A percentile compares a stretch with the other conserved stretches of the same genome.
Evolutionary conservation across 768 basidiomycete genomes (phyloP).

Genomic region (Auriscalpium microsporum): DNA sequence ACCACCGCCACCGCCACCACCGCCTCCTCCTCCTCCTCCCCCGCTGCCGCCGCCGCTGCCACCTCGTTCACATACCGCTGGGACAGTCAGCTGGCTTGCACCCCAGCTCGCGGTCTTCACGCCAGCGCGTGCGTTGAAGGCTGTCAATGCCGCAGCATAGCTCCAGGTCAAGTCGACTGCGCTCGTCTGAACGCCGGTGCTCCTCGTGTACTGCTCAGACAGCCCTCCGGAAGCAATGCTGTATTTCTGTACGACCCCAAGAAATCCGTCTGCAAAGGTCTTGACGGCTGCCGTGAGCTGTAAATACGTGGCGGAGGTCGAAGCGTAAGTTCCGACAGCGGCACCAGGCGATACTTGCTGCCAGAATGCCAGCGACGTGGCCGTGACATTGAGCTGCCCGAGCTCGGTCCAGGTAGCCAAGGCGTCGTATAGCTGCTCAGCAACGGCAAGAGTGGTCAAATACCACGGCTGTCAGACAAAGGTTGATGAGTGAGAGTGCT

Average conservation of each 20-base stretch:
- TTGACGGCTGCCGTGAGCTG: conserved; percentile 41
- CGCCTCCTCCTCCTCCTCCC: no score
- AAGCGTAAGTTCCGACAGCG: conserved; percentile 43
- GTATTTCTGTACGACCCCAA: conserved; percentile 46
- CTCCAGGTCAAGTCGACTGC: conserved; percentile 70
- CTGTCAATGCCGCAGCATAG: conserved; percentile 62
- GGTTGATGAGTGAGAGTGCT: neutral
- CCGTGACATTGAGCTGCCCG: conserved; percentile 45
- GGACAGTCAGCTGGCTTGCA: conserved; percentile 43
- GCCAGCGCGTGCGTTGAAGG: conserved; percentile 47
- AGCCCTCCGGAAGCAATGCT: conserved; percentile 55
- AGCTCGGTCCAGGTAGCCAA: conserved; percentile 56
- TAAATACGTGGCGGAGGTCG: conserved; percentile 38
- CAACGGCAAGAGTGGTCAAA: conserved; percentile 59
- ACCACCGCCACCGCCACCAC: neutral
- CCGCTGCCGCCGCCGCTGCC: neutral
- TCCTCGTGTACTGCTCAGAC: conserved; percentile 53
- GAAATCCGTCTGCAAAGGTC: conserved; percentile 58
- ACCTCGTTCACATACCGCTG: conserved; percentile 29
- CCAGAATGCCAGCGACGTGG: conserved; percentile 64
- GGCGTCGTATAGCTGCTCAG: conserved; percentile 71
- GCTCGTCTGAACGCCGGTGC: conserved; percentile 44
- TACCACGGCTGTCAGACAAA: conserved; percentile 56
- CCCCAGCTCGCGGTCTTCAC: conserved; percentile 52
- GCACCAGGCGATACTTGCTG: conserved; percentile 46